phyloP scores from a whole-genome alignment of 2,329 filamentous ascomycete genomes.

The Penicillium italicum region DNA sequence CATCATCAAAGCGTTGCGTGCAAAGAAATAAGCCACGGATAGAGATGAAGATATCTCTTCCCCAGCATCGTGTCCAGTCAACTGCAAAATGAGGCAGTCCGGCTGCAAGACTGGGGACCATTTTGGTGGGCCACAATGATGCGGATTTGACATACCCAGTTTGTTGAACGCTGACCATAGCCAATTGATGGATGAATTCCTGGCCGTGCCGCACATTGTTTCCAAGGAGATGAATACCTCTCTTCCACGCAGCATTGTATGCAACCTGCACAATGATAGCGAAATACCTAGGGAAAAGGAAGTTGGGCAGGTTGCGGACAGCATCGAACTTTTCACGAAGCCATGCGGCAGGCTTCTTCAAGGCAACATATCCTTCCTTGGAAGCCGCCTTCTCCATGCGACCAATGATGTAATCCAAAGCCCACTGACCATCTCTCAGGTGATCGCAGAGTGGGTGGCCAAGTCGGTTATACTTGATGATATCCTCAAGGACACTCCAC shows the following conservation, averaged over 20 bases:
- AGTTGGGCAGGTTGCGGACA: slow-evolving; percentile 78
- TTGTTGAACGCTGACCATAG: slow-evolving; percentile 88
- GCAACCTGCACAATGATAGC: slow-evolving; percentile 82
- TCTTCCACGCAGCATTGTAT: slow-evolving; percentile 77
- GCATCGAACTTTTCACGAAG: slow-evolving; percentile 80
- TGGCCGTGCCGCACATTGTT: slow-evolving; percentile 75
- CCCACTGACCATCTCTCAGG: slow-evolving; percentile 86
- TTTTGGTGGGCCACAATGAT: slow-evolving; percentile 81
- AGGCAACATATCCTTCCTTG: slow-evolving; percentile 57
- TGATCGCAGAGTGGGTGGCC: slow-evolving; percentile 93
- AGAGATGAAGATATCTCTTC: slow-evolving; percentile 94
- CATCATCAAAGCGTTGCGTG: slow-evolving; percentile 82
- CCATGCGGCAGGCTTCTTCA: slow-evolving; percentile 70
- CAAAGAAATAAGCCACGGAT: slow-evolving; percentile 86
- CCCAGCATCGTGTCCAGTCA: slow-evolving; percentile 96
- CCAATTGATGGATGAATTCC: slow-evolving; percentile 81
- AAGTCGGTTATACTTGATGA: slow-evolving; percentile 84
- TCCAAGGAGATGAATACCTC: slow-evolving; percentile 74
- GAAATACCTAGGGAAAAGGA: slow-evolving; percentile 89
- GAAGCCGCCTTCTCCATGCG: slow-evolving; percentile 71
- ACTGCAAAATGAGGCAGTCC: slow-evolving; percentile 91
- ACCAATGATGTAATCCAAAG: slow-evolving; percentile 78
- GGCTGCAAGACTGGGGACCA: slow-evolving; percentile 82
- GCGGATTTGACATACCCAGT: slow-evolving; percentile 85
- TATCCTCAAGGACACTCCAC: slow-evolving; percentile 85